Base-by-base conservation (phyloP, 2,329 filamentous ascomycete species). In the Hypoxylon rubiginosum region DNA sequence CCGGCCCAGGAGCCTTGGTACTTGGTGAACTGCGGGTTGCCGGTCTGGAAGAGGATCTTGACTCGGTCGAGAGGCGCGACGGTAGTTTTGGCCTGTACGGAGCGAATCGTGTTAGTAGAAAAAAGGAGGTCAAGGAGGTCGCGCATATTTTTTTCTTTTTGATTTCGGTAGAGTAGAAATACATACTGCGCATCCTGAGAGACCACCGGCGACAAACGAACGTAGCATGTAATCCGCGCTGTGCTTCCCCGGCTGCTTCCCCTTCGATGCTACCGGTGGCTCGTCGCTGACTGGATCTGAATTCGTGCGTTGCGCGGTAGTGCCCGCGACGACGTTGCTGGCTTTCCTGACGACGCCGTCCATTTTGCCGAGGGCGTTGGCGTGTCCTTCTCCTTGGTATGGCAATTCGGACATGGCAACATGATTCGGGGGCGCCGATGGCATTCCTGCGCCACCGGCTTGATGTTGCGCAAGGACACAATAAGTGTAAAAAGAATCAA, bases 11-110 rank as follows among this genome's bases (percentile, higher is more conserved):
- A 94, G 43, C 94, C 92, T 1, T 93, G 90, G 78, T 98, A 99
- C 81, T 97, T 97, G 58, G 91, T 88, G 78, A 97, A 99, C 72
- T 96, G 91, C 2, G 96, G 96, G 75, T 96, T 97, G 75, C 92
- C 93, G 56, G 96, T 92, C 79, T 99, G 96, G 82, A 99, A 98
- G 45, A 99, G 91, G 76, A 99, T 99, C 82, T 99, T 99, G 75
- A 99, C 96, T 71, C 96, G 91, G 81, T 99, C 96, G 69, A 99
- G 91, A 24, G 96, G 96, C 24, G 94, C 96, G 39, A 99, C 97
- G 6, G 97, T 85, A 0, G 95, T 97, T 85, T 99, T 99, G 67
- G 92, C 96, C 94, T 97, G 9, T 32, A 53, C 8, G 46, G 8
- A 48, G 19, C n/a, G n/a, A 13, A 48, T 11, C 15, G 15, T 46